Conservation (phyloP, 495 filamentous ascomycete genomes). For the Hapsidospora chrysogenum region DNA sequence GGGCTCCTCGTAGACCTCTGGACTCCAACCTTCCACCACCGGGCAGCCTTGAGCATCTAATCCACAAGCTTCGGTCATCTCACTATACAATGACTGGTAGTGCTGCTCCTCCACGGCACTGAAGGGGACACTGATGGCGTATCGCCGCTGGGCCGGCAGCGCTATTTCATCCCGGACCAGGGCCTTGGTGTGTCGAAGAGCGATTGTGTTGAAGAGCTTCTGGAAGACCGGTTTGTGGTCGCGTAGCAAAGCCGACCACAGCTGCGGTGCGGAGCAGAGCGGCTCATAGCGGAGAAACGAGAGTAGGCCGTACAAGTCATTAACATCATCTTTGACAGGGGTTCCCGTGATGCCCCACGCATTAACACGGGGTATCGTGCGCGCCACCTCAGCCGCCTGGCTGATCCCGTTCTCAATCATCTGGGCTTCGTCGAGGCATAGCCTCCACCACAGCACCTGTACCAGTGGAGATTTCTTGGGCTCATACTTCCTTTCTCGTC, state of each 20-base stretch:
- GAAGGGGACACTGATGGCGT: slow-evolving; percentile 81
- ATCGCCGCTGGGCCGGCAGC: slow-evolving; percentile 62
- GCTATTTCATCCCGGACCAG: slow-evolving; percentile 53
- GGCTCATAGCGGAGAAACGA: slow-evolving; percentile 69
- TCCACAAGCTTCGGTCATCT: slow-evolving; percentile 54
- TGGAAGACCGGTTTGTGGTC: slow-evolving; percentile 42
- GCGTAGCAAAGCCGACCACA: slow-evolving; percentile 51
- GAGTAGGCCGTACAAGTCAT: slow-evolving; percentile 52
- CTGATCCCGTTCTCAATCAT: slow-evolving; percentile 83
- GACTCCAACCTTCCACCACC: slow-evolving; percentile 40
- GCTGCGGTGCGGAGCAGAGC: slow-evolving; percentile 38
- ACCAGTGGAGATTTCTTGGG: slow-evolving; percentile 58
- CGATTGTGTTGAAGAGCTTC: slow-evolving; percentile 46
- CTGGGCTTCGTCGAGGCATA: slow-evolving; percentile 89
- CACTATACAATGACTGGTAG: slow-evolving; percentile 52
- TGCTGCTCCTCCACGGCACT: slow-evolving; percentile 76
- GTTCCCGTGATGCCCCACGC: slow-evolving; percentile 93
- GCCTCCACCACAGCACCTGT: slow-evolving; percentile 75
- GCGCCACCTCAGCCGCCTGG: slow-evolving; percentile 65
- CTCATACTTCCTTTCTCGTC: slow-evolving; percentile 49
- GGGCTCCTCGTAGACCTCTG: slow-evolving; percentile 40
- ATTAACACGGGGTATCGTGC: slow-evolving; percentile 64
- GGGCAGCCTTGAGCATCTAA: slow-evolving; percentile 49
- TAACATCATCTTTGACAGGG: slow-evolving; percentile 37
- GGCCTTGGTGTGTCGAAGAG: slow-evolving; percentile 75